Evolutionary conservation across 139 green algal genomes (phyloP).

Genomic region (Chlorella sp.): DNA sequence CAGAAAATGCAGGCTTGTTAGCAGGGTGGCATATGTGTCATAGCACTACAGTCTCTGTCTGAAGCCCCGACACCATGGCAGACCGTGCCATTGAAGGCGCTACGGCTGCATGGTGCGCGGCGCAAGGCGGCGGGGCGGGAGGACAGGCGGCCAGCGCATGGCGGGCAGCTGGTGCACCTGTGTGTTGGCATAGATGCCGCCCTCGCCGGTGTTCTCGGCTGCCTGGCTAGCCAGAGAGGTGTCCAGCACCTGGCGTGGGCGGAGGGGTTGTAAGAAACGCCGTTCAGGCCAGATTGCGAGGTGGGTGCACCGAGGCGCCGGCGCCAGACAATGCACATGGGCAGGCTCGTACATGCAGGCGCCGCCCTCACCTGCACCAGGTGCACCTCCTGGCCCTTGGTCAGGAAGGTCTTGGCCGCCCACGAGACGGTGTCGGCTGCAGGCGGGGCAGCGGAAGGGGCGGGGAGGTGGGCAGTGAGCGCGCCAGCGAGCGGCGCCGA

Average conservation of each 20-base stretch:
- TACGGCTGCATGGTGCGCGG: not conserved
- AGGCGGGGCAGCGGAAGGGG: not conserved
- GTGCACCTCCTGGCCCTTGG: not conserved
- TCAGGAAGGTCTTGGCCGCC: constrained; percentile 13
- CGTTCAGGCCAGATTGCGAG: not conserved
- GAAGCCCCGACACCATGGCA: too few species aligned
- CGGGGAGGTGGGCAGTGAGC: not conserved
- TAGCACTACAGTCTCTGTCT: too few species aligned
- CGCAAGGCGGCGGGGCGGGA: not conserved
- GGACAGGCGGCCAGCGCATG: not conserved
- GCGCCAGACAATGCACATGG: not conserved
- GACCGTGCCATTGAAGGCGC: too few species aligned
- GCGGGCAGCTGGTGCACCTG: not conserved
- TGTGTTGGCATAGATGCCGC: not conserved
- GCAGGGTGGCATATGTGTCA: not conserved
- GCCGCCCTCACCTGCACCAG: not conserved
- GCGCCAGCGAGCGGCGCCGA: not conserved
- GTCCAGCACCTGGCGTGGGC: not conserved
- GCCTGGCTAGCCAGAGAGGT: not conserved
- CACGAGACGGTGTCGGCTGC: constrained; percentile 9
- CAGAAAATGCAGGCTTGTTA: too few species aligned
- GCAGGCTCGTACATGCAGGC: not conserved
- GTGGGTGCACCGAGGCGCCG: not conserved
- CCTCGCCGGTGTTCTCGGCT: not conserved
- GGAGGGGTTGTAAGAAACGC: not conserved